These are phyloP conservation scores for Colletotrichum endophyticum DNA, from an alignment of 2,329 filamentous ascomycete species.

Conservation along the genomic window DNA sequence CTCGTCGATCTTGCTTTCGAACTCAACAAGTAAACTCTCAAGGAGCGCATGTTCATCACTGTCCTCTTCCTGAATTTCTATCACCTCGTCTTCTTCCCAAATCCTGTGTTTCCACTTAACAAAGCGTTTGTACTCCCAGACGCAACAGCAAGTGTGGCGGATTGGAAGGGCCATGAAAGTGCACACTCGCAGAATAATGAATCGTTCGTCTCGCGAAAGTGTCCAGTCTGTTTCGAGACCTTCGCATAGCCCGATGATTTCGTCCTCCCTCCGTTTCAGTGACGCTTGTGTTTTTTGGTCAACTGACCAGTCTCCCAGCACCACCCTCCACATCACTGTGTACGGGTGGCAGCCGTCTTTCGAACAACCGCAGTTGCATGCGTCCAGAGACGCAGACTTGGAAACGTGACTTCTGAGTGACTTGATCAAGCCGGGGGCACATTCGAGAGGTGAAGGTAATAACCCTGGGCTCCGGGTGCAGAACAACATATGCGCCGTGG, in stretches of 20 bases:
- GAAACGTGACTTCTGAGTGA: not conserved
- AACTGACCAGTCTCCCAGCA: not conserved
- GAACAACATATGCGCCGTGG: not conserved
- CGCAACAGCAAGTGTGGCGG: not conserved
- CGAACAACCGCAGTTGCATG: not conserved
- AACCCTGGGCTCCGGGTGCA: too few species aligned
- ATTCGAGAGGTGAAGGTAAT: too few species aligned
- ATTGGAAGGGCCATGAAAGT: not conserved
- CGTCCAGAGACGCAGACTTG: not conserved
- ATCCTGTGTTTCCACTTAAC: not conserved
- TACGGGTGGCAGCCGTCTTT: not conserved
- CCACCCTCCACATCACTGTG: not conserved
- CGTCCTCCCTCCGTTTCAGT: not conserved
- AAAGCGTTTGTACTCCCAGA: too few species aligned
- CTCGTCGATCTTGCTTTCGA: not conserved
- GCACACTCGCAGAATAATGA: not conserved
- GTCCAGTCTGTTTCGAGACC: not conserved
- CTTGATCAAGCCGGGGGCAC: accelerated
- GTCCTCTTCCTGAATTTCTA: not conserved
- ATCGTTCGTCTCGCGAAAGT: not conserved
- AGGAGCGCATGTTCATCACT: accelerated
- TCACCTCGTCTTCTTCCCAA: not conserved
- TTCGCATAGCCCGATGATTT: not conserved
- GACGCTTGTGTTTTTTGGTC: not conserved
- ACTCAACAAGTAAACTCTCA: not conserved